Percentiles rank a stretch among this genome's conserved stretches.
These are phyloP conservation scores for Cladosporium velox DNA, from an alignment of 2,329 filamentous ascomycete species.

Conservation along the genomic window DNA sequence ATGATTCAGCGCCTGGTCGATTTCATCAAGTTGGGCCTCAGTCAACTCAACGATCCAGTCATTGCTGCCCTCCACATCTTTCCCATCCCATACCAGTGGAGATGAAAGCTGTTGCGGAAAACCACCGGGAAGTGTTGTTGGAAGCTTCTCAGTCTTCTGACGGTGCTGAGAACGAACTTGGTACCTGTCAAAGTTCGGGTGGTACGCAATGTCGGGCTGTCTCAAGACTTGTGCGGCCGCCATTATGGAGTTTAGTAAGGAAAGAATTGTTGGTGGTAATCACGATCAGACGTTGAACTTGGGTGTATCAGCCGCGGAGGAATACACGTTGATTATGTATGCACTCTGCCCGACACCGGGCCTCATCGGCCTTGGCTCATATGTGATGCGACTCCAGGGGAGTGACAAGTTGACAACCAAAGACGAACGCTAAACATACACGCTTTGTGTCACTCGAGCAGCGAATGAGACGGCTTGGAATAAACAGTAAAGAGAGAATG, in stretches of 20 bases:
- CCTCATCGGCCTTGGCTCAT: not conserved
- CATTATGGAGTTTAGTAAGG: not conserved
- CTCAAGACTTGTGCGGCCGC: slow-evolving; percentile 4
- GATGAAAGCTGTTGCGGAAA: slow-evolving; percentile 55
- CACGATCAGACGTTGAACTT: not conserved
- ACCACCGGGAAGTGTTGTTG: slow-evolving; percentile 47
- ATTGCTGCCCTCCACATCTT: slow-evolving; percentile 49
- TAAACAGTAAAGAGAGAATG: not conserved
- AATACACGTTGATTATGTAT: not conserved
- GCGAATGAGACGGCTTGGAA: not conserved
- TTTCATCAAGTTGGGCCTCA: slow-evolving; percentile 52
- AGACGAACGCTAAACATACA: not conserved
- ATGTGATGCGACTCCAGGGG: not conserved
- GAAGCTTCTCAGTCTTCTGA: slow-evolving; percentile 44
- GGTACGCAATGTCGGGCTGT: slow-evolving; percentile 62
- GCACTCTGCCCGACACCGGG: not conserved
- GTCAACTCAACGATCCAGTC: slow-evolving; percentile 58
- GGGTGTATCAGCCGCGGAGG: not conserved
- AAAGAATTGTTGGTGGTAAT: not conserved
- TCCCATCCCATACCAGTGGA: slow-evolving; percentile 60
- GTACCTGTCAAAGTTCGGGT: slow-evolving; percentile 57
- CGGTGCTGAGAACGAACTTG: slow-evolving; percentile 52
- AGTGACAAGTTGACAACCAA: not conserved
- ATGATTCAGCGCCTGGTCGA: slow-evolving; percentile 46
- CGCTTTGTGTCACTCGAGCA: not conserved